Conservation (phyloP, 495 filamentous ascomycete species). For the Xylaria sp. region DNA sequence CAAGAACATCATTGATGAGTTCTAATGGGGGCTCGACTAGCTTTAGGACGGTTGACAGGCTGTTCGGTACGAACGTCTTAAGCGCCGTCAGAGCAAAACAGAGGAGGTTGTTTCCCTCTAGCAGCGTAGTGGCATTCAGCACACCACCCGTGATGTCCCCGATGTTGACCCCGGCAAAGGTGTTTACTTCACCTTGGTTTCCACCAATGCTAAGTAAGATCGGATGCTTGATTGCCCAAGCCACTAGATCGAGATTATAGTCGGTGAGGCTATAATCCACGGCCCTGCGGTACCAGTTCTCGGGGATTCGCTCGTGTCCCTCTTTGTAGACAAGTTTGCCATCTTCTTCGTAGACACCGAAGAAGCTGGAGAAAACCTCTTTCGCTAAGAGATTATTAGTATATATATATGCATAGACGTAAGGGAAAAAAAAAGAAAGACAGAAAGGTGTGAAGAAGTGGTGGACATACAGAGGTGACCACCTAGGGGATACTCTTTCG, state of each 20-base stretch:
- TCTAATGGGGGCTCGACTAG: slow-evolving; percentile 19
- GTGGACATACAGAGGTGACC: slow-evolving; percentile 41
- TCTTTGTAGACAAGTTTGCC: slow-evolving; percentile 51
- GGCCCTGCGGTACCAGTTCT: slow-evolving; percentile 65
- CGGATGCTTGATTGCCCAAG: slow-evolving; percentile 35
- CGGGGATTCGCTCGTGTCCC: slow-evolving; percentile 62
- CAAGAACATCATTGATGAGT: background rate
- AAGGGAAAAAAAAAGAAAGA: background rate
- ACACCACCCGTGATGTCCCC: slow-evolving; percentile 58
- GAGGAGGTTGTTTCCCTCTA: slow-evolving; percentile 54
- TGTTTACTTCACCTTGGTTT: slow-evolving; percentile 63
- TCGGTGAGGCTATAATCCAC: slow-evolving; percentile 46
- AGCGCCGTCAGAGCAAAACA: slow-evolving; percentile 56
- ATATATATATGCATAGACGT: background rate
- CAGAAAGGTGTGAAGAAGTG: background rate
- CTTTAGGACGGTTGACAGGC: slow-evolving; percentile 44
- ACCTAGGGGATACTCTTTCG: slow-evolving; percentile 54
- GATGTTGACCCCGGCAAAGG: slow-evolving; percentile 61
- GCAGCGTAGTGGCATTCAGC: slow-evolving; percentile 48
- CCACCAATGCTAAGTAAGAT: slow-evolving; percentile 57
- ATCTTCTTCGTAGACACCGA: slow-evolving; percentile 46
- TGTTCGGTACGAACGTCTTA: slow-evolving; percentile 52
- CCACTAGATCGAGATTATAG: slow-evolving; percentile 51
- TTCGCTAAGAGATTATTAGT: slow-evolving; percentile 36
- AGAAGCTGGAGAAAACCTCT: slow-evolving; percentile 56